Evolutionary conservation across 805 yeast genomes (phyloP).

Genomic region (Saturnispora galanensis): DNA sequence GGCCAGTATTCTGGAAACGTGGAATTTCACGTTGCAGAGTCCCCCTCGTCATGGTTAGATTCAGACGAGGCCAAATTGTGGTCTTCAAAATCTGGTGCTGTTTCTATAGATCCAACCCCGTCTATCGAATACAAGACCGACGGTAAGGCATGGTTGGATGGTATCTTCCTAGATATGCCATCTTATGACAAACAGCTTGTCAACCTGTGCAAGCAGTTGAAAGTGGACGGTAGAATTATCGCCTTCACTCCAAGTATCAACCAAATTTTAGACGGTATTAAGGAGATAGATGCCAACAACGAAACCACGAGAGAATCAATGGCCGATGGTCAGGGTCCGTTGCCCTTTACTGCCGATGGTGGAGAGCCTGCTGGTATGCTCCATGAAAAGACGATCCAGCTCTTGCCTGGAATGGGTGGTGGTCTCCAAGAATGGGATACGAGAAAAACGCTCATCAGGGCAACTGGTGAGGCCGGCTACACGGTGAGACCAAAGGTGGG

Average conservation of each 20-base stretch:
- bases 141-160: slow-evolving; percentile 28
- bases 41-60: slow-evolving; percentile 34
- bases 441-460: slow-evolving; percentile 30
- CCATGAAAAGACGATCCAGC: slow-evolving; percentile 30
- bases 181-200: slow-evolving; percentile 29
- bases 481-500: slow-evolving; percentile 46
- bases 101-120: background rate
- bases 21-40: slow-evolving; percentile 33
- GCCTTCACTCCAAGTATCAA: slow-evolving; percentile 41
- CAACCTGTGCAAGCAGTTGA: slow-evolving; percentile 26
- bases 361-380: slow-evolving; percentile 1
- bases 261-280: slow-evolving; percentile 34
- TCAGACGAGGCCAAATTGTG: slow-evolving; percentile 18
- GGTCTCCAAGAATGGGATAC: slow-evolving; percentile 45
- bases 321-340: background rate
- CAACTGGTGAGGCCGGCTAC: slow-evolving; percentile 30
- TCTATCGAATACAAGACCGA: slow-evolving; percentile 14
- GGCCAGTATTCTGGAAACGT: slow-evolving; percentile 38
- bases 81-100: slow-evolving; percentile 15
- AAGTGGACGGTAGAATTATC: slow-evolving; percentile 34
- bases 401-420: slow-evolving; percentile 40
- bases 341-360: slow-evolving; percentile 2
- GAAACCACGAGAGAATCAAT: slow-evolving; percentile 8
- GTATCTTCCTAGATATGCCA: slow-evolving; percentile 40
- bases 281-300: slow-evolving; percentile 19